Evolutionary conservation across 2,329 filamentous ascomycete genomes (phyloP).

Genomic region (Myriosclerotinia duriaeana): DNA sequence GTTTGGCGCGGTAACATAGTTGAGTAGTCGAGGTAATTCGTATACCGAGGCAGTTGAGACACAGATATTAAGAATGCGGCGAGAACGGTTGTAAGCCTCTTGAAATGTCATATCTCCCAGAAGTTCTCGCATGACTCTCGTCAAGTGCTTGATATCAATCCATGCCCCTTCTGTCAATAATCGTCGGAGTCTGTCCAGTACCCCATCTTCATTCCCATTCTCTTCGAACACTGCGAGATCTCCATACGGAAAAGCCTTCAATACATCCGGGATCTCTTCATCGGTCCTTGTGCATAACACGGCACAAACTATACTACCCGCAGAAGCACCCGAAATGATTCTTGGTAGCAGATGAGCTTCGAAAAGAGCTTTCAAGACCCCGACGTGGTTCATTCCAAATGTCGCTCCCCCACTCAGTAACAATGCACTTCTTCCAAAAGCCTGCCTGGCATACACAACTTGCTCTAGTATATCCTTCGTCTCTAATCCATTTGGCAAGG

Average conservation of each 20-base stretch:
- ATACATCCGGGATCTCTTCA: constrained; percentile 58
- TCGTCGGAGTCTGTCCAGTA: constrained; percentile 68
- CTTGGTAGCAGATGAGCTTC: constrained; percentile 62
- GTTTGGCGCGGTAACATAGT: constrained; percentile 90
- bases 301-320: constrained; percentile 67
- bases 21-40: constrained; percentile 81
- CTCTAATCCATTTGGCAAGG: constrained; percentile 55
- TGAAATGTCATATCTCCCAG: constrained; percentile 91
- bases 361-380: constrained; percentile 66
- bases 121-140: constrained; percentile 74
- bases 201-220: constrained; percentile 56
- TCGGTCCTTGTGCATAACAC: constrained; percentile 64
- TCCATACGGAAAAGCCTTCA: constrained; percentile 60
- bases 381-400: constrained; percentile 72
- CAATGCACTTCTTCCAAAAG: constrained; percentile 65
- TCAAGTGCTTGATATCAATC: constrained; percentile 81
- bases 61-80: constrained; percentile 88
- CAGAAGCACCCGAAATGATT: constrained; percentile 67
- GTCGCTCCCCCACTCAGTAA: constrained; percentile 68
- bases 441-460: constrained; percentile 59
- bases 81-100: constrained; percentile 92
- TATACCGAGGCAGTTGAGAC: constrained; percentile 86
- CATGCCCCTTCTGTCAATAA: constrained; percentile 80
- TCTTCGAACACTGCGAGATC: constrained; percentile 65
- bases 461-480: constrained; percentile 55